Conservation (phyloP, 192 early-diverging fungal genomes). For the Geosiphon pyriformis region DNA sequence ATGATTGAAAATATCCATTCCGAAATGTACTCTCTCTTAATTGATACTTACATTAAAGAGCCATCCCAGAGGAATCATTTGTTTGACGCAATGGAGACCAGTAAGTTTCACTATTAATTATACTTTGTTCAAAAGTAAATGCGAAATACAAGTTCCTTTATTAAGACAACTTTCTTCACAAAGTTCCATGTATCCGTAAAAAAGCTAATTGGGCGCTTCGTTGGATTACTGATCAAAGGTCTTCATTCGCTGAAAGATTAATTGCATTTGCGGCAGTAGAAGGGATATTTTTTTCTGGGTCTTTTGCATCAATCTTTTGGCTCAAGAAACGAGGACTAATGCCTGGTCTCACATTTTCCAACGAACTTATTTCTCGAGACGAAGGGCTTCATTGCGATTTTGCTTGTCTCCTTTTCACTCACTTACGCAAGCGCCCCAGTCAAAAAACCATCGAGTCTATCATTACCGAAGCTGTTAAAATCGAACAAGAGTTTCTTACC, state of each 20-base stretch:
- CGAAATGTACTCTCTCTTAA: slow-evolving; percentile 92
- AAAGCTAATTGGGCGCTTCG: slow-evolving; percentile 97
- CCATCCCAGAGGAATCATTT: slow-evolving; percentile 72
- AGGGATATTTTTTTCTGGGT: slow-evolving; percentile 97
- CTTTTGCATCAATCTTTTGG: slow-evolving; percentile 99
- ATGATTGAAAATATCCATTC: slow-evolving; percentile 98
- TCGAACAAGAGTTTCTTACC: slow-evolving; percentile 95
- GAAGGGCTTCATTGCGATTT: slow-evolving; percentile 98
- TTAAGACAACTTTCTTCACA: slow-evolving; percentile 4
- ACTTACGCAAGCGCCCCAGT: slow-evolving; percentile 70
- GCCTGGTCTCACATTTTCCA: slow-evolving; percentile 96
- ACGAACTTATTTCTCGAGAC: slow-evolving; percentile 96
- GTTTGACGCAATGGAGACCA: slow-evolving; percentile 92
- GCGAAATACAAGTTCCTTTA: too few species aligned
- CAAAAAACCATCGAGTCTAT: slow-evolving; percentile 61
- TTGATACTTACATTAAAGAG: slow-evolving; percentile 94
- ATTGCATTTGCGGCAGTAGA: slow-evolving; percentile 97
- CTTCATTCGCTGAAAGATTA: slow-evolving; percentile 86
- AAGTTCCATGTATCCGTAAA: slow-evolving; percentile 88
- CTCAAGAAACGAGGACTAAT: slow-evolving; percentile 98
- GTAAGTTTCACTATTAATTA: slow-evolving; percentile 32
- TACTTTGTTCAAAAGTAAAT: neutral
- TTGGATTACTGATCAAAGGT: slow-evolving; percentile 78
- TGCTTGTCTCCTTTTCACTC: slow-evolving; percentile 88
- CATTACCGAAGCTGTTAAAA: slow-evolving; percentile 81